phyloP scores from a whole-genome alignment of 208 protist species.

The Leishmania arabica region DNA sequence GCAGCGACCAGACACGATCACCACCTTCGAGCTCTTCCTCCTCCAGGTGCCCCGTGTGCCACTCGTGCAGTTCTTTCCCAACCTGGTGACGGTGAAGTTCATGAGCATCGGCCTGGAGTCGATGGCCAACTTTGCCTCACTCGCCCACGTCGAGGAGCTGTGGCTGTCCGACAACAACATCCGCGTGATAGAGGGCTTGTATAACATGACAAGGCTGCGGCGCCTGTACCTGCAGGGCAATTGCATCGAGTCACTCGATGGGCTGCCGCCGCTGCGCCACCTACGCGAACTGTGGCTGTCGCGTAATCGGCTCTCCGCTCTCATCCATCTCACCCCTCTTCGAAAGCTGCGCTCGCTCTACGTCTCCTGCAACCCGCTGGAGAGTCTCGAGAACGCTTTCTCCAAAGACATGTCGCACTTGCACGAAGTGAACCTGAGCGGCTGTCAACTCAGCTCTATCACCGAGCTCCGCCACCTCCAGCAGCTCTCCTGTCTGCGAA shows the following conservation, averaged over 20 bases:
- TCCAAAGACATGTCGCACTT: slow-evolving; percentile 46
- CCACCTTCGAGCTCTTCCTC: slow-evolving; percentile 86
- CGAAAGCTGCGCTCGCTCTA: slow-evolving; percentile 77
- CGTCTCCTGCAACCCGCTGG: slow-evolving; percentile 81
- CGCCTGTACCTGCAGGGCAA: slow-evolving; percentile 87
- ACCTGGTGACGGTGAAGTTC: slow-evolving; percentile 75
- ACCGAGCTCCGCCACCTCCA: slow-evolving; percentile 82
- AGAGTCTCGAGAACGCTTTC: slow-evolving; percentile 55
- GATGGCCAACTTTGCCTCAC: slow-evolving; percentile 67
- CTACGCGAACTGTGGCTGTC: slow-evolving; percentile 84
- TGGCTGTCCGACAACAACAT: slow-evolving; percentile 93
- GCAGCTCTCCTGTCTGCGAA: slow-evolving; percentile 64
- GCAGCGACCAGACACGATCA: slow-evolving; percentile 55
- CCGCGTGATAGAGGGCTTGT: slow-evolving; percentile 64
- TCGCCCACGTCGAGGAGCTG: slow-evolving; percentile 83
- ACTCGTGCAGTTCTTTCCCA: slow-evolving; percentile 70
- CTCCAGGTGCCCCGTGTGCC: slow-evolving; percentile 62
- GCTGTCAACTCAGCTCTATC: slow-evolving; percentile 87
- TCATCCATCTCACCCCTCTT: slow-evolving; percentile 55
- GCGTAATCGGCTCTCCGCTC: slow-evolving; percentile 57
- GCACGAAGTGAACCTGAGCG: slow-evolving; percentile 91
- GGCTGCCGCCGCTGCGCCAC: slow-evolving; percentile 66
- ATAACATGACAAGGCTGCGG: slow-evolving; percentile 71
- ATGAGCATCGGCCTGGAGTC: slow-evolving; percentile 73
- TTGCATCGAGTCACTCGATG: slow-evolving; percentile 78